These are phyloP conservation scores for Nicotiana benthamiana DNA, from an alignment of 257 asterid species.

Conservation along the genomic window DNA sequence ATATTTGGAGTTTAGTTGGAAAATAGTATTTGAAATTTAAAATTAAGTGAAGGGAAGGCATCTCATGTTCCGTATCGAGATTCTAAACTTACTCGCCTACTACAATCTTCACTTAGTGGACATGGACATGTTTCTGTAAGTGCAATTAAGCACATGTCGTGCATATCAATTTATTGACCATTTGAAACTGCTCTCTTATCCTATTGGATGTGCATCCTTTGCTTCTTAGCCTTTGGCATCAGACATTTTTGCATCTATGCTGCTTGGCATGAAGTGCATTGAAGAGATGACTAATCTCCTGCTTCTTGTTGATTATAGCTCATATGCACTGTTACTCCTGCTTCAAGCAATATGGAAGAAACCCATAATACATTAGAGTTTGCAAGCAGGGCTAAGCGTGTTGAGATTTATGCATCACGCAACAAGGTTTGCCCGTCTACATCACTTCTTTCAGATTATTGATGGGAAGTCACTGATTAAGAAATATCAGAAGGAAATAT, in stretches of 20 bases:
- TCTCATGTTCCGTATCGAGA: conserved; percentile 96
- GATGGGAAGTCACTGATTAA: conserved; percentile 97
- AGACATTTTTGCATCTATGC: not conserved
- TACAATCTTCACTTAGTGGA: conserved; percentile 96
- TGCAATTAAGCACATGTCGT: not conserved
- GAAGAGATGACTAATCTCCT: not conserved
- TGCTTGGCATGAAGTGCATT: not conserved
- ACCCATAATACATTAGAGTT: conserved; percentile 95
- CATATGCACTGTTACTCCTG: conserved; percentile 95
- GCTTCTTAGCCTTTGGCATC: not conserved
- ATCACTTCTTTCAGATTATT: conserved; percentile 51
- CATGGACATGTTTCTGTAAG: conserved; percentile 99
- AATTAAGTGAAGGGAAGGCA: conserved; percentile 96
- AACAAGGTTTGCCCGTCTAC: conserved; percentile 55
- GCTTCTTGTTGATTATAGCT: conserved; percentile 44
- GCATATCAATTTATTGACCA: not conserved
- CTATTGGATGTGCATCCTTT: not conserved
- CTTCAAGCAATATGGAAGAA: conserved; percentile 97
- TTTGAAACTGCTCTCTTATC: not conserved
- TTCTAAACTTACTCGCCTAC: conserved; percentile 92
- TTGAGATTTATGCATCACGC: conserved; percentile 87
- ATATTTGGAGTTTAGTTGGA: too few species aligned
- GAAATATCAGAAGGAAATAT: conserved; percentile 95
- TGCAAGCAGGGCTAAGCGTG: conserved; percentile 97
- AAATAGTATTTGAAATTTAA: too few species aligned